phyloP scores from a whole-genome alignment of 139 green algal genomes.

The Edaphochlamys debaryana region DNA sequence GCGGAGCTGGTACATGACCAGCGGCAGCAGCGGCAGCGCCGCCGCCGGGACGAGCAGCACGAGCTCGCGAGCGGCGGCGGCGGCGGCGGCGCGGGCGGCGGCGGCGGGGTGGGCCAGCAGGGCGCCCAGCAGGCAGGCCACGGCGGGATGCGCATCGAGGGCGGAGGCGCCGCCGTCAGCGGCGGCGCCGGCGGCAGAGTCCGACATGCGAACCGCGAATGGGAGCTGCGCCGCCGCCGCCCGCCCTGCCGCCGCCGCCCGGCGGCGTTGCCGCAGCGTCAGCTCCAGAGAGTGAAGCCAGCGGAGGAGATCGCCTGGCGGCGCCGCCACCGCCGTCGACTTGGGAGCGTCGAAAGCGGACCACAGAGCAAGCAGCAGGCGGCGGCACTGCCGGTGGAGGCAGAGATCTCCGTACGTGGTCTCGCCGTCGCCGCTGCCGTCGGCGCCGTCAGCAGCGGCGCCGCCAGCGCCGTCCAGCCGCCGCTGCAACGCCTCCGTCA shows the following conservation, averaged over 20 bases:
- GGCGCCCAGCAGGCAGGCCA: slow-evolving; percentile 20
- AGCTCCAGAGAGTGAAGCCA: slow-evolving; percentile 41
- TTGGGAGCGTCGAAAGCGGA: neutral
- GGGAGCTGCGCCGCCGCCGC: slow-evolving; percentile 27
- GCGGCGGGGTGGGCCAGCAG: slow-evolving; percentile 41
- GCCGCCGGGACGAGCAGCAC: slow-evolving; percentile 38
- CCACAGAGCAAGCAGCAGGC: slow-evolving; percentile 29
- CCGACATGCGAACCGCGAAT: neutral
- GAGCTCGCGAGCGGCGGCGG: slow-evolving; percentile 36
- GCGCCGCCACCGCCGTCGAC: neutral
- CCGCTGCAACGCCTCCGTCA: slow-evolving; percentile 15
- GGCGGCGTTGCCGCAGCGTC: slow-evolving; percentile 15
- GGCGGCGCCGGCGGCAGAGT: slow-evolving; percentile 1
- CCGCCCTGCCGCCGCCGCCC: neutral
- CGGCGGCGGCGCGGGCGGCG: slow-evolving; percentile 23
- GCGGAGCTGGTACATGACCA: slow-evolving; percentile 42
- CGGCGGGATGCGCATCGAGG: neutral
- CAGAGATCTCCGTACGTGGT: slow-evolving; percentile 27
- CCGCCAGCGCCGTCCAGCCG: neutral
- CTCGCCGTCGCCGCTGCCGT: neutral
- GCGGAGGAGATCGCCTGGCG: neutral
- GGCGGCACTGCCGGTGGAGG: slow-evolving; percentile 5
- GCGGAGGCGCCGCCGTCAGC: neutral
- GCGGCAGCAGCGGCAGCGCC: slow-evolving; percentile 46
- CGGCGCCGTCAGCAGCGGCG: neutral